phyloP scores from a whole-genome alignment of 371 early-diverging fungal genomes.

The Funneliformis caledonium region DNA sequence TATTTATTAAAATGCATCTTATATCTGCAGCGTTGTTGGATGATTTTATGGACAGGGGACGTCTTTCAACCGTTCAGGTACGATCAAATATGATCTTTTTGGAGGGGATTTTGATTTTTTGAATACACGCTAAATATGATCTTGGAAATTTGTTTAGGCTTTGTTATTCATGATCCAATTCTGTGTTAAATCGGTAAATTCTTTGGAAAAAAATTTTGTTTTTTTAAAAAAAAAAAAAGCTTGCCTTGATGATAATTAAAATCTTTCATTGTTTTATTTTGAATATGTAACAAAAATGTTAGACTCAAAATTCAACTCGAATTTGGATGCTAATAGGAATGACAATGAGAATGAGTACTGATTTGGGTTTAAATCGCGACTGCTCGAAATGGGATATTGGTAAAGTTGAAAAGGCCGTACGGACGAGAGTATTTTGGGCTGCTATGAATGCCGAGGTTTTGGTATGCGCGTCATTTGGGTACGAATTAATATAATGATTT shows the following conservation, averaged over 20 bases:
- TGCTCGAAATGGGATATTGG: slow-evolving; percentile 18
- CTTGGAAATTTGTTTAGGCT: background rate
- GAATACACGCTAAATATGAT: background rate
- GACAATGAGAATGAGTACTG: slow-evolving; percentile 25
- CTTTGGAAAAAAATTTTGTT: background rate
- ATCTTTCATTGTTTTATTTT: background rate
- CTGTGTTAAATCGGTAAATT: slow-evolving; percentile 26
- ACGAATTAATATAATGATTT: background rate
- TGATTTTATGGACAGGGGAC: slow-evolving; percentile 33
- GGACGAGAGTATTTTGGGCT: slow-evolving; percentile 32
- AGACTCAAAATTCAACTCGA: slow-evolving; percentile 6
- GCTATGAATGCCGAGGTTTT: slow-evolving; percentile 4
- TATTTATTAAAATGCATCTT: background rate
- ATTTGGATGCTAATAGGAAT: slow-evolving; percentile 35
- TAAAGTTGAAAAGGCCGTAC: slow-evolving; percentile 30
- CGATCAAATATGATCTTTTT: background rate
- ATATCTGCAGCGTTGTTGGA: slow-evolving; percentile 6
- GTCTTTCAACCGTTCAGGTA: slow-evolving; percentile 35
- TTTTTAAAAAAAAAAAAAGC: no score
- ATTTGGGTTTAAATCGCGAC: slow-evolving; percentile 29
- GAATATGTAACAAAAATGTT: background rate
- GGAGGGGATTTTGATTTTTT: background rate
- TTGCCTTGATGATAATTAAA: background rate
- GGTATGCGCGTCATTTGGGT: slow-evolving; percentile 32
- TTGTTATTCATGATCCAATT: background rate